Evolutionary conservation across 345 rosid species (phyloP).

Genomic region (Linum usitatissimum): DNA sequence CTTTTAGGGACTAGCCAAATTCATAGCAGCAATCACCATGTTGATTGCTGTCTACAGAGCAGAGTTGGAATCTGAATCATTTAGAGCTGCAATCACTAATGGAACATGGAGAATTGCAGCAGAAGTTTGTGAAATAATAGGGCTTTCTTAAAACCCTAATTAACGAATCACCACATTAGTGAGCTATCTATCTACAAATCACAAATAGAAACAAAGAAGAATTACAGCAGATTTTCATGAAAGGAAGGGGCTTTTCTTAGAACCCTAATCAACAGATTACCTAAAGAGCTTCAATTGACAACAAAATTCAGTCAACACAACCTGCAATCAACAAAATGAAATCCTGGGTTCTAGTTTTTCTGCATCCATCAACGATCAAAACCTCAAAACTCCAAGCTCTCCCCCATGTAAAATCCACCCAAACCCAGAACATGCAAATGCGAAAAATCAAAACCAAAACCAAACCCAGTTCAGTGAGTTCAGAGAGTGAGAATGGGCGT

Average conservation of each 20-base stretch:
- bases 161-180: not conserved
- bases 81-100: not conserved
- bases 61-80: not conserved
- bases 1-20: not conserved
- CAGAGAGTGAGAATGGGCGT: conserved; percentile 2
- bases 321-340: conserved; percentile 1
- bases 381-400: not conserved
- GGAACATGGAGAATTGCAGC: not conserved
- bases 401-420: too few relatives aligned
- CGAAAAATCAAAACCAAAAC: not conserved
- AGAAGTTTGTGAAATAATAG: not conserved
- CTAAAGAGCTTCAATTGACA: too few relatives aligned
- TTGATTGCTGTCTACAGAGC: not conserved
- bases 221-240: not conserved
- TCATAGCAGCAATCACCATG: too few relatives aligned
- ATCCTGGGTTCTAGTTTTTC: not conserved
- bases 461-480: conserved; percentile 5
- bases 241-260: too few relatives aligned
- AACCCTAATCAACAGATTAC: too few relatives aligned
- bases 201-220: not conserved
- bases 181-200: not conserved
- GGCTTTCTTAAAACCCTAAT: not conserved
- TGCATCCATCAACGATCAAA: not conserved
- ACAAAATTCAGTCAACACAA: not conserved
- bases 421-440: conserved; percentile 1